Evolutionary conservation across 2,329 filamentous ascomycete species (phyloP).

Genomic region (Coleophoma cylindrospora): DNA sequence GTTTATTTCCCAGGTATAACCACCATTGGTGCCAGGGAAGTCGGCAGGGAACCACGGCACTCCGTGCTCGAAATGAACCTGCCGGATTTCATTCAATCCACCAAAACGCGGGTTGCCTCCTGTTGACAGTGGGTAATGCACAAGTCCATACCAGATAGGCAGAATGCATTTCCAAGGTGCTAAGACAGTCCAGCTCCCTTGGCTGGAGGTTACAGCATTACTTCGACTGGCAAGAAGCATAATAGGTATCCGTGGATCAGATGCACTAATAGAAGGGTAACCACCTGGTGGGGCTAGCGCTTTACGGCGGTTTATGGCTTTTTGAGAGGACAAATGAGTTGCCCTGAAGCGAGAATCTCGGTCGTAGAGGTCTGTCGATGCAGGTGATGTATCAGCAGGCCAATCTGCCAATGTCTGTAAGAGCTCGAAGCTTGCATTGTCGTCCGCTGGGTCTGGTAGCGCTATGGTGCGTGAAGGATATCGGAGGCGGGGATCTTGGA

Average conservation of each 20-base stretch:
- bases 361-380: slow-evolving; percentile 58
- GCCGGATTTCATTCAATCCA: slow-evolving; percentile 72
- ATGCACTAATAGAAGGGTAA: slow-evolving; percentile 47
- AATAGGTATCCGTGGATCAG: slow-evolving; percentile 74
- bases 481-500: slow-evolving; percentile 74
- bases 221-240: slow-evolving; percentile 60
- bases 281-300: slow-evolving; percentile 56
- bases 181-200: slow-evolving; percentile 76
- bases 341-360: slow-evolving; percentile 61
- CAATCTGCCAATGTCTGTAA: slow-evolving; percentile 61
- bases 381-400: slow-evolving; percentile 52
- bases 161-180: slow-evolving; percentile 87
- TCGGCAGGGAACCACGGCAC: slow-evolving; percentile 84
- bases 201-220: slow-evolving; percentile 39
- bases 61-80: slow-evolving; percentile 76
- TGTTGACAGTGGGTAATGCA: slow-evolving; percentile 74
- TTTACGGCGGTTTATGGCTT: slow-evolving; percentile 74
- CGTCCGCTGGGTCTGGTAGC: slow-evolving; percentile 31
- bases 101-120: slow-evolving; percentile 80
- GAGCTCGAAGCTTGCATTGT: slow-evolving; percentile 34
- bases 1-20: slow-evolving; percentile 70
- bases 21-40: slow-evolving; percentile 72
- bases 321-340: slow-evolving; percentile 66
- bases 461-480: slow-evolving; percentile 62
- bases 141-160: slow-evolving; percentile 79